Percentiles rank a stretch among this genome's conserved stretches.
Evolutionary conservation across 2,329 filamentous ascomycete genomes (phyloP).

Genomic region (Shiraia sp.): DNA sequence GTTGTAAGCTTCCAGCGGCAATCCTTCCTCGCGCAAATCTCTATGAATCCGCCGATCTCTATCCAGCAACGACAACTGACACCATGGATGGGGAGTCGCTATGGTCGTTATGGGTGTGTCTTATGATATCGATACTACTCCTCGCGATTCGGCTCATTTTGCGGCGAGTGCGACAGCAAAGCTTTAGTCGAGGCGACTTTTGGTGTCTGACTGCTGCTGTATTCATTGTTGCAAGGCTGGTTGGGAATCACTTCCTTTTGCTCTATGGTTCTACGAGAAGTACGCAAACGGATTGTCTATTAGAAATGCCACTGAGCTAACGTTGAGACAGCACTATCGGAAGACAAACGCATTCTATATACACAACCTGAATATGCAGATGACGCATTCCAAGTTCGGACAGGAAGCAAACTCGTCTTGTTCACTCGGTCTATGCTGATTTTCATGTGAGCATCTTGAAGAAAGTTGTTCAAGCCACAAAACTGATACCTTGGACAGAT

Average conservation of each 20-base stretch:
- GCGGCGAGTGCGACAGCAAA: slow-evolving; percentile 14
- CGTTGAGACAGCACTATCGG: slow-evolving; percentile 5
- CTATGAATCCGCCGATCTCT: too few relatives aligned
- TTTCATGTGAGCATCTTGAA: slow-evolving; percentile 11
- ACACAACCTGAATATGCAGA: slow-evolving; percentile 5
- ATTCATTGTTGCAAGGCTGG: slow-evolving; percentile 13
- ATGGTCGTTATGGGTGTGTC: slow-evolving; percentile 17
- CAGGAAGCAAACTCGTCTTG: slow-evolving; percentile 18
- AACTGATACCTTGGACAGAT: slow-evolving; percentile 2
- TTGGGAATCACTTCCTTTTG: slow-evolving; percentile 16
- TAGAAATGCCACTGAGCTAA: background rate
- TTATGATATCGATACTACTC: slow-evolving; percentile 16
- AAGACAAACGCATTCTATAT: slow-evolving; percentile 8
- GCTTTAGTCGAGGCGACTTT: slow-evolving; percentile 17
- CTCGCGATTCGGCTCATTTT: slow-evolving; percentile 13
- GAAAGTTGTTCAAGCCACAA: background rate
- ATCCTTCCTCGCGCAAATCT: too few relatives aligned
- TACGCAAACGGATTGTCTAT: background rate
- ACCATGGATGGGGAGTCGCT: slow-evolving; percentile 8
- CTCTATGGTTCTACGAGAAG: slow-evolving; percentile 21
- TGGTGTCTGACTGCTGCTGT: slow-evolving; percentile 18
- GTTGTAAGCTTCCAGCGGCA: too few relatives aligned
- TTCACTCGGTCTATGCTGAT: slow-evolving; percentile 18
- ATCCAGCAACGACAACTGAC: background rate
- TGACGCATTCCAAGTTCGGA: slow-evolving; percentile 3